phyloP scores from a whole-genome alignment of 2,329 filamentous ascomycete genomes.

The Chalaropsis thielavioides region DNA sequence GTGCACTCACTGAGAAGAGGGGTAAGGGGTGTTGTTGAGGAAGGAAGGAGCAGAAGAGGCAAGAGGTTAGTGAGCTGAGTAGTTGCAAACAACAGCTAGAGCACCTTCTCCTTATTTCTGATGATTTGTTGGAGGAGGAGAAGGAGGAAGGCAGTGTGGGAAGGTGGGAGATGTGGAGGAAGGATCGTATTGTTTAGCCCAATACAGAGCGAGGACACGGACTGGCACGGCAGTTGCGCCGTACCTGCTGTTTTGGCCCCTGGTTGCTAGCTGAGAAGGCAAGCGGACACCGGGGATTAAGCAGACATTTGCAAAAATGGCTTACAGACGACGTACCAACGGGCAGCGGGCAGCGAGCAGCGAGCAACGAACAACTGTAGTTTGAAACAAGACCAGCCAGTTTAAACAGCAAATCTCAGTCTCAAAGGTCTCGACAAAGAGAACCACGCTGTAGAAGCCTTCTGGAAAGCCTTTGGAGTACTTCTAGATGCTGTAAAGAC shows the following conservation, averaged over 20 bases:
- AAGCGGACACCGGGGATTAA: neutral
- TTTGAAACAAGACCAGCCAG: neutral
- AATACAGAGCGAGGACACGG: neutral
- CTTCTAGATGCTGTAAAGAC: neutral
- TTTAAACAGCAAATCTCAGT: neutral
- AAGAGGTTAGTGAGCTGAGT: neutral
- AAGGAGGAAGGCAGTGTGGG: neutral
- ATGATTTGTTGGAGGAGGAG: neutral
- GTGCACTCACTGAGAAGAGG: neutral
- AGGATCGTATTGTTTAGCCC: neutral
- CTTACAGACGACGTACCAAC: neutral
- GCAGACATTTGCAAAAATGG: neutral
- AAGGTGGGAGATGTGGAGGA: neutral
- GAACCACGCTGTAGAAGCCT: neutral
- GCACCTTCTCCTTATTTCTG: neutral
- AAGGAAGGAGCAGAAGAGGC: conserved; percentile 6
- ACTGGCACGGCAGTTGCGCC: neutral
- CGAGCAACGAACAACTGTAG: neutral
- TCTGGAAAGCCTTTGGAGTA: neutral
- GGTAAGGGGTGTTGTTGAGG: neutral
- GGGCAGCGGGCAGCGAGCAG: neutral
- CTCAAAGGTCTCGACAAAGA: neutral
- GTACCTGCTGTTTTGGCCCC: neutral
- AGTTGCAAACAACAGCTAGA: conserved; percentile 1
- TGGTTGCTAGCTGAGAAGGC: neutral